Evolutionary conservation across 495 filamentous ascomycete species (phyloP).

Genomic region (Neurospora hispaniola): DNA sequence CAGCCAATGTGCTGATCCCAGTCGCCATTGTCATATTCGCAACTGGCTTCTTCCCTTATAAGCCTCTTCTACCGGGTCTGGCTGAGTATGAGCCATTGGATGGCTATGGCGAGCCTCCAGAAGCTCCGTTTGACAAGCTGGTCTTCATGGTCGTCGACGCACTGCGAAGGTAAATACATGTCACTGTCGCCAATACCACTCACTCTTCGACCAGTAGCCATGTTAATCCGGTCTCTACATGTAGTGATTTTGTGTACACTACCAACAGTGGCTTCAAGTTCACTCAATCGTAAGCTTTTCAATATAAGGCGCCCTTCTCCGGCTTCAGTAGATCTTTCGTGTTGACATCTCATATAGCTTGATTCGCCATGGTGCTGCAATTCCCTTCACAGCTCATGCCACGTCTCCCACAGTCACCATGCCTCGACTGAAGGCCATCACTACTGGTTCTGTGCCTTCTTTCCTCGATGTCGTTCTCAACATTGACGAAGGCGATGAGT

Average conservation of each 20-base stretch:
- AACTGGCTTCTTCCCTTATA: conserved; percentile 94
- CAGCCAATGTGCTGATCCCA: conserved; percentile 68
- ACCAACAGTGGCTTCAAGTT: conserved; percentile 73
- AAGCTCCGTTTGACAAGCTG: conserved; percentile 72
- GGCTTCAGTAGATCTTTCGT: background rate
- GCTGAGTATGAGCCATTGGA: conserved; percentile 47
- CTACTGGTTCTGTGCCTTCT: conserved; percentile 89
- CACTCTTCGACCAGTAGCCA: background rate
- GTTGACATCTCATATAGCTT: conserved; percentile 42
- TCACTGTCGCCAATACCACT: conserved; percentile 3
- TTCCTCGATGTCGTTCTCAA: conserved; percentile 97
- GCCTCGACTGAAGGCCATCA: conserved; percentile 95
- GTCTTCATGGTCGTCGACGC: conserved; percentile 99
- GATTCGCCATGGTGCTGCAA: conserved; percentile 67
- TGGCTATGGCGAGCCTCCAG: conserved; percentile 37
- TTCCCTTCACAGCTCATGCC: conserved; percentile 95
- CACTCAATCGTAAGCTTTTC: conserved; percentile 63
- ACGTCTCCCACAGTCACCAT: conserved; percentile 95
- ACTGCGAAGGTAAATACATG: conserved; percentile 57
- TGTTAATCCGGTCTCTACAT: conserved; percentile 1
- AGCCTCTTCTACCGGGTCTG: conserved; percentile 77
- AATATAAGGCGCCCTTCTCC: background rate
- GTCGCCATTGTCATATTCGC: conserved; percentile 74
- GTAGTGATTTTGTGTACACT: conserved; percentile 89
- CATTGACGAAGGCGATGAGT: conserved; percentile 87